Evolutionary conservation across 345 rosid genomes (phyloP).

Genomic region (Eutrema yunnanense): DNA sequence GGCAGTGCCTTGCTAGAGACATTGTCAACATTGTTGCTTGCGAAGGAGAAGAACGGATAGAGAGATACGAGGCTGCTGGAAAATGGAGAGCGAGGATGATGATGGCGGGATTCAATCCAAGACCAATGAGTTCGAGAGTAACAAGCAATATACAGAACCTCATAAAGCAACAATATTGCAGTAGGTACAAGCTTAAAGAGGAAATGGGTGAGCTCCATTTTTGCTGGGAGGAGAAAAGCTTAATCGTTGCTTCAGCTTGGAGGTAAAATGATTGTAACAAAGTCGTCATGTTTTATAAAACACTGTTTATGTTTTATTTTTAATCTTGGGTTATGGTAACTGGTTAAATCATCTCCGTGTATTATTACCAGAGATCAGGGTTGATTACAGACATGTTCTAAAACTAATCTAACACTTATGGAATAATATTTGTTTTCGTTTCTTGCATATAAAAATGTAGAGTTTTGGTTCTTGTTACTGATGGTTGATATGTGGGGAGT

Average conservation of each 20-base stretch:
- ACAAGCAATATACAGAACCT: conserved; percentile 42
- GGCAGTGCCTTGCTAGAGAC: conserved; percentile 91
- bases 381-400: conserved; percentile 7
- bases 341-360: conserved; percentile 25
- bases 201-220: conserved; percentile 68
- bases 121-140: conserved; percentile 53
- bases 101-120: conserved; percentile 84
- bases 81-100: conserved; percentile 95
- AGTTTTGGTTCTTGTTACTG: neutral
- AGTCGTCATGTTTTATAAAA: neutral
- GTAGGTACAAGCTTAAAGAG: conserved; percentile 55
- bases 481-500: neutral
- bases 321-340: conserved; percentile 12
- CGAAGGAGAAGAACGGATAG: conserved; percentile 93
- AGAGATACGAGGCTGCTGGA: conserved; percentile 84
- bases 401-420: conserved; percentile 27
- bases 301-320: neutral
- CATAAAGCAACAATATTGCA: conserved; percentile 53
- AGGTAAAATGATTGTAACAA: conserved; percentile 29
- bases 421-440: neutral
- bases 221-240: conserved; percentile 85
- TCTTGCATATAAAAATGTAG: neutral
- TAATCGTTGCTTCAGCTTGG: conserved; percentile 93
- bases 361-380: conserved; percentile 17
- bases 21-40: conserved; percentile 92